Percentiles rank a stretch among this genome's conserved stretches.
Evolutionary conservation across 768 basidiomycete genomes (phyloP).

Genomic region (Lactarius vividus): DNA sequence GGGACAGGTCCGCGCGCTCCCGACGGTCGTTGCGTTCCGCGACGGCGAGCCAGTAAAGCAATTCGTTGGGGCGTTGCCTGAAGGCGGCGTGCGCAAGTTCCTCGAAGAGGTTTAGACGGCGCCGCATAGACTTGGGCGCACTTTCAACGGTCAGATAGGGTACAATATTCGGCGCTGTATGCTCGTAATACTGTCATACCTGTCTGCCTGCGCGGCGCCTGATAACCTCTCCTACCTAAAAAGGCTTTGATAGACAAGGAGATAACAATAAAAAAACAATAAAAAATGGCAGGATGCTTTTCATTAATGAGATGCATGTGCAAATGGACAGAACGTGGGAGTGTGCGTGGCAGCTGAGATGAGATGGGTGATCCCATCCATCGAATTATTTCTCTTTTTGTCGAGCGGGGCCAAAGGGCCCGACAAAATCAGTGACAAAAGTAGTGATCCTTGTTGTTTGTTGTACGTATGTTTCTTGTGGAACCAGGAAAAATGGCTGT

Average conservation of each 20-base stretch:
- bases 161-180: neutral
- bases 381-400: neutral
- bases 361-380: slow-evolving; percentile 10
- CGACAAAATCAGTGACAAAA: neutral
- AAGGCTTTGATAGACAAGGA: neutral
- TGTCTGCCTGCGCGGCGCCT: neutral
- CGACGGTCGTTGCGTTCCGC: slow-evolving; percentile 76
- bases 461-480: neutral
- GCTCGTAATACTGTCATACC: neutral
- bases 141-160: neutral
- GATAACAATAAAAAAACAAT: neutral
- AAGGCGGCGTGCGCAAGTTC: slow-evolving; percentile 33
- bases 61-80: slow-evolving; percentile 49
- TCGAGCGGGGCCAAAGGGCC: neutral
- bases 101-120: slow-evolving; percentile 27
- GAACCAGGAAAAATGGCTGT: neutral
- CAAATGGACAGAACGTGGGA: neutral
- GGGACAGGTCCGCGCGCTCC: slow-evolving; percentile 64
- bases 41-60: slow-evolving; percentile 55
- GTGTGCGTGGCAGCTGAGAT: slow-evolving; percentile 3
- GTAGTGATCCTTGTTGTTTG: neutral
- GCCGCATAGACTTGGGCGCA: neutral
- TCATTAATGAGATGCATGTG: neutral
- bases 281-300: neutral
- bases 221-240: neutral